Base-by-base conservation (phyloP, 495 filamentous ascomycete species). In the Beverwykella pulmonaria region DNA sequence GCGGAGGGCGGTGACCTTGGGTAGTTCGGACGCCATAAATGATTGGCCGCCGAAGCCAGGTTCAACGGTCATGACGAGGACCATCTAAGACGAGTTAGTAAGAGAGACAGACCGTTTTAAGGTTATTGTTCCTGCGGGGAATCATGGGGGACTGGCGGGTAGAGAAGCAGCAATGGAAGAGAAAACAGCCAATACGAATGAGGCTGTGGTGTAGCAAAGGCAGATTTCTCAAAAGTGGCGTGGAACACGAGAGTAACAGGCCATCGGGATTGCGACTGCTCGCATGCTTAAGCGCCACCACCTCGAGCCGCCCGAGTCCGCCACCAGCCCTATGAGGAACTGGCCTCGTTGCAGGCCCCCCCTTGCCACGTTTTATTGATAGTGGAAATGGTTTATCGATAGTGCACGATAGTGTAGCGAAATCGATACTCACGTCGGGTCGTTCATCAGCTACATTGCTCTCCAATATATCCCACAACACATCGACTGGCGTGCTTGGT, bases 11-110 rank as follows among this genome's bases (percentile, higher is more conserved):
- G 85, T 75, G 32, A 98, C 95, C 79, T 98, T 98, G 68, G 94
- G 95, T 70, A 98, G 83, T 76, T 95, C 91, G 4, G 88, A 90
- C 5, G 92, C 88, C 90, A 97, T 97, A 85, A 98, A 98, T 75
- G 95, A 96, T 77, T 98, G 95, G 14, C 94, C 94, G 64, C 94
- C 95, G 77, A 98, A 98, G 57, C 94, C 94, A 20, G 94, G 94
- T 77, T 98, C 87, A 20, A 98, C 94, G 9, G 94, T 98, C 94
- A 98, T 98, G 41, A 98, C 88, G 10, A 98, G 87, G 26, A 95
- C 92, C 95, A 98, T 98, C 94, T 98, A 49, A 15, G 17, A 46
- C 17, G 8, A 4, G 64, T 67, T 44, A 67, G 64, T 56, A 22
- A 50, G 9, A n/a, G 1, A 29, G n/a, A 32, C 30, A 39, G 17